Base-by-base conservation (phyloP, 1,284 basidiomycete species). In the Trametes versicolor region DNA sequence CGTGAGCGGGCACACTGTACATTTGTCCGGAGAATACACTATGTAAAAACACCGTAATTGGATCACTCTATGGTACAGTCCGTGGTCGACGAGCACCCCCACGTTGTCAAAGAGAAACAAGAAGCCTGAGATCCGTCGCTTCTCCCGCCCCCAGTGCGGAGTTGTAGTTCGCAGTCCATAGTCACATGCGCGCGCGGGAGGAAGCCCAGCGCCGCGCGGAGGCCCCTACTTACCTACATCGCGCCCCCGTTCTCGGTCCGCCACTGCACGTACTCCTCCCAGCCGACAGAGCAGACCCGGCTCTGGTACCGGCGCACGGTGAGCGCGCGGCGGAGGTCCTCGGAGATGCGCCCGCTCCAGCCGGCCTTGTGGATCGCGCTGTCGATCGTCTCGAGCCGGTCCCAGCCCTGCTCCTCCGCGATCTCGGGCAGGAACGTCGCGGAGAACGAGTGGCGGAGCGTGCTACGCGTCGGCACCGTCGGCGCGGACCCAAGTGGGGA, bases 341-440 rank as follows among this genome's bases (percentile, higher is more conserved):
- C 93, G 2, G 90, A 93, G 71, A 99, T 94, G 36, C 79, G 77
- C 0, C 95, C 95, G 62, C 80, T 86, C 88, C 92, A 98, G 4
- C 95, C 96, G 6, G 96, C 95, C 79, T 99, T 99, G 64, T 88
- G 87, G 68, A 99, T 96, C 17, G 96, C 95, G 71, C 90, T 95
- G 71, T 97, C 91, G 49, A 99, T 82, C 1, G 97, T 91, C 75
- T 98, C 93, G 58, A 90, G 81, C 82, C 93, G 93, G 64, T 90
- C 87, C 97, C 97, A 99, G 3, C 94, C 96, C 79, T 99, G 97
- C 55, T 95, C 95, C 0, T 90, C 87, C 47, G 94, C 91, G 58
- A 99, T 92, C 66, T 99, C 92, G 3, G 97, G 97, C n/a, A 99
- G 85, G 77, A 98, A 99, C 0, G 95, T 97, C 2, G 97, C 97